Evolutionary conservation across 768 basidiomycete species (phyloP).

Genomic region (Fibroporia radiculosa): DNA sequence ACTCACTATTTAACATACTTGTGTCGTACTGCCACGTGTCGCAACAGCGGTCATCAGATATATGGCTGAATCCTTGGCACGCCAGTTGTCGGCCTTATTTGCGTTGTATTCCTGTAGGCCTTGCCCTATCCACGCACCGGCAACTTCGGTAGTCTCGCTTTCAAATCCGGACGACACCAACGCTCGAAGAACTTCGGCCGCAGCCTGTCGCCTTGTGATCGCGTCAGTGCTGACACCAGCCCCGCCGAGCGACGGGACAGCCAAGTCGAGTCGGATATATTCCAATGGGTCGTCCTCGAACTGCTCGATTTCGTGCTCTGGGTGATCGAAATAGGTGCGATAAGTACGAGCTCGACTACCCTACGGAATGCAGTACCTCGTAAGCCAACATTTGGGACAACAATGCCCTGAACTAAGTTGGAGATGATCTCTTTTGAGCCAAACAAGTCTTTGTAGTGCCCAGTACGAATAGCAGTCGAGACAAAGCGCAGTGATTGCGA

Average conservation of each 20-base stretch:
- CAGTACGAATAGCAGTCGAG: slow-evolving; percentile 85
- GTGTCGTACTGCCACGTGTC: slow-evolving; percentile 76
- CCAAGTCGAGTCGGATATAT: slow-evolving; percentile 82
- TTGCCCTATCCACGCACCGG: slow-evolving; percentile 73
- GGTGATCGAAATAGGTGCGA: neutral
- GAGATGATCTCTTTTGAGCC: slow-evolving; percentile 75
- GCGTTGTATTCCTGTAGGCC: slow-evolving; percentile 62
- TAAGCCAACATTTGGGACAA: slow-evolving; percentile 87
- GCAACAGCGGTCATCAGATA: slow-evolving; percentile 93
- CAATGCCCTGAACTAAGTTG: slow-evolving; percentile 80
- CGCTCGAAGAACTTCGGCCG: slow-evolving; percentile 91
- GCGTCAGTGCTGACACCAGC: slow-evolving; percentile 50
- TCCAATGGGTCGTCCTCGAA: slow-evolving; percentile 98
- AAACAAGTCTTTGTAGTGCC: slow-evolving; percentile 75
- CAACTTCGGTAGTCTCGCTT: slow-evolving; percentile 78
- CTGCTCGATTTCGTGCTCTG: slow-evolving; percentile 85
- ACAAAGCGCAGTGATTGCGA: slow-evolving; percentile 88
- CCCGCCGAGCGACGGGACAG: slow-evolving; percentile 44
- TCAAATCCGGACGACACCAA: slow-evolving; percentile 79
- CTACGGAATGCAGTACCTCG: slow-evolving; percentile 34
- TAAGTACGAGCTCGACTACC: too few relatives aligned
- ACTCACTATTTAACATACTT: slow-evolving; percentile 38
- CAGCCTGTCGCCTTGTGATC: slow-evolving; percentile 85
- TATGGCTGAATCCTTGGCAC: slow-evolving; percentile 88
- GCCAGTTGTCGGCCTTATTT: slow-evolving; percentile 65